Percentiles rank a stretch among this genome's conserved stretches.
Evolutionary conservation across 352 stramenopile genomes (phyloP).

Genomic region (Globisporangium irregulare): DNA sequence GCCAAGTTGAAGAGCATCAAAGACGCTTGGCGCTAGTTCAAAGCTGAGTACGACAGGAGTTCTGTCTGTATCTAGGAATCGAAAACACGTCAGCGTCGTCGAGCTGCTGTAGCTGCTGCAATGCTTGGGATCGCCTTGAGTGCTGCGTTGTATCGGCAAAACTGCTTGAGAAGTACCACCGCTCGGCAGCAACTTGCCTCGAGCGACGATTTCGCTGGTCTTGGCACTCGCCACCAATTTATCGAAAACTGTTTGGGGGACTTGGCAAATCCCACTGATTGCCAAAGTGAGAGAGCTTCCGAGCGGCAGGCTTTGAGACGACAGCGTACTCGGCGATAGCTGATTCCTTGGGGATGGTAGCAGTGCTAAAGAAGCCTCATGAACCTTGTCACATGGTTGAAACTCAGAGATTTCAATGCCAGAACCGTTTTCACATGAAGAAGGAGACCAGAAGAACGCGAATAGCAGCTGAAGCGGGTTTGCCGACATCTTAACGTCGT

Average conservation of each 20-base stretch:
- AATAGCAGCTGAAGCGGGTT: background rate
- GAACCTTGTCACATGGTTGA: too few species aligned
- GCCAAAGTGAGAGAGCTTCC: constrained; percentile 5
- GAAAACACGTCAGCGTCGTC: background rate
- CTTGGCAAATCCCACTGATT: constrained; percentile 8
- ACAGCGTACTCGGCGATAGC: too few species aligned
- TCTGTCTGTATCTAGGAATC: background rate
- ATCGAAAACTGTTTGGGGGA: background rate
- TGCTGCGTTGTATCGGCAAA: background rate
- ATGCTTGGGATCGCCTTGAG: background rate
- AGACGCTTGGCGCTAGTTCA: constrained; percentile 9
- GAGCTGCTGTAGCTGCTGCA: background rate
- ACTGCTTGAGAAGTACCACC: background rate
- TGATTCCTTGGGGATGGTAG: background rate
- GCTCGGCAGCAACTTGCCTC: background rate
- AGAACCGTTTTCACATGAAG: background rate
- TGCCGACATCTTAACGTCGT: too few species aligned
- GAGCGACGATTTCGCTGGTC: background rate
- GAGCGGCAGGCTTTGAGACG: background rate
- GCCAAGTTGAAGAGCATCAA: constrained; percentile 5
- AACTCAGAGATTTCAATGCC: too few species aligned
- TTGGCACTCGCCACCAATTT: background rate
- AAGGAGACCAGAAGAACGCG: constrained; percentile 3
- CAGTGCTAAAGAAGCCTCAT: background rate
- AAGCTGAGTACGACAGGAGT: background rate